These are phyloP conservation scores for Ajuga reptans DNA, from an alignment of 305 asterid genomes.

Conservation along the genomic window DNA sequence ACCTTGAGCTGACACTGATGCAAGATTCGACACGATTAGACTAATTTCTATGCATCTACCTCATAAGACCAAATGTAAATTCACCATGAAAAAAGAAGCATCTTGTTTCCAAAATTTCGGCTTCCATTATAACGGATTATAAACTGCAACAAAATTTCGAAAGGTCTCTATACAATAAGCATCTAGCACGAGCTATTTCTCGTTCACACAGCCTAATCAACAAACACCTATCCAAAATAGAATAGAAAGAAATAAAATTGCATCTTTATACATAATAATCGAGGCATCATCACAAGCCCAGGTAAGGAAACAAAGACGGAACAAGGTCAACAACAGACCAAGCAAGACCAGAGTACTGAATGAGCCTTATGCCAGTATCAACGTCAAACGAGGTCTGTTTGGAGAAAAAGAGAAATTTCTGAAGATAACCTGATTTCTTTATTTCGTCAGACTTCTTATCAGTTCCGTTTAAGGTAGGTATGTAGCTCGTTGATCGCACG, in stretches of 20 bases:
- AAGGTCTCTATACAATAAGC: constrained; percentile 25
- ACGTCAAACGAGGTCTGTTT: constrained; percentile 62
- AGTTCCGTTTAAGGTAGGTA: constrained; percentile 48
- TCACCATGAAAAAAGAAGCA: constrained; percentile 8
- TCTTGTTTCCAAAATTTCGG: constrained; percentile 1
- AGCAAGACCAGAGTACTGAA: constrained; percentile 89
- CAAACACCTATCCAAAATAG: background rate
- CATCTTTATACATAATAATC: constrained; percentile 4
- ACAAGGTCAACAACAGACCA: constrained; percentile 95
- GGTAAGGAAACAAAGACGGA: constrained; percentile 58
- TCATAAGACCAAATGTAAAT: background rate
- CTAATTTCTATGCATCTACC: background rate
- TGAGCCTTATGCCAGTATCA: constrained; percentile 87
- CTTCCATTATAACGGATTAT: constrained; percentile 1
- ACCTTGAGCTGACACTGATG: background rate
- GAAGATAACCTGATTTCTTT: constrained; percentile 63
- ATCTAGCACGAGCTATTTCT: constrained; percentile 18
- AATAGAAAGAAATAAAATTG: background rate
- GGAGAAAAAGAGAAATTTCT: constrained; percentile 51
- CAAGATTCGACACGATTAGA: background rate
- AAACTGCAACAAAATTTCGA: constrained; percentile 19
- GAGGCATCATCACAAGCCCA: constrained; percentile 54
- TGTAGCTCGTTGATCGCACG: constrained; percentile 62
- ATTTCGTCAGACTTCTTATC: constrained; percentile 42
- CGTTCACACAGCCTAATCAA: background rate